Evolutionary conservation across 164 flowering plant species (phyloP).

Genomic region (Magnolia officinalis): DNA sequence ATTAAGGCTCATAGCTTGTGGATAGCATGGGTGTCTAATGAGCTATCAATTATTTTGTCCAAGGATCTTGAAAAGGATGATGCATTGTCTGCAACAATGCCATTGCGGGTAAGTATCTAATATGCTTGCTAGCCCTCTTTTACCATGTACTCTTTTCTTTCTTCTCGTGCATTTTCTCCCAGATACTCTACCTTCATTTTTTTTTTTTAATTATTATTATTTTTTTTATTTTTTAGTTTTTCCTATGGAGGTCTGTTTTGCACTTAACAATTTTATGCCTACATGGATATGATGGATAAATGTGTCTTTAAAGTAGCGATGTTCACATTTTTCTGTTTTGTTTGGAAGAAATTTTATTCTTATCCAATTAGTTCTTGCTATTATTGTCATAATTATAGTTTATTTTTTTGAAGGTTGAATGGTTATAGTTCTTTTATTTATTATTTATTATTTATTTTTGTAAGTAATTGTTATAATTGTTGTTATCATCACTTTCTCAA

Average conservation of each 20-base stretch:
- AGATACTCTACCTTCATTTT: neutral
- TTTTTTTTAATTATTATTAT: too few species aligned
- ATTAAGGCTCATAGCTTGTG: slow-evolving; percentile 79
- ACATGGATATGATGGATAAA: neutral
- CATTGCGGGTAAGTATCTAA: slow-evolving; percentile 57
- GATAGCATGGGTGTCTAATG: slow-evolving; percentile 84
- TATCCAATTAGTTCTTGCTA: too few species aligned
- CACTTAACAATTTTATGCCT: neutral
- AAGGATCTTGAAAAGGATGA: slow-evolving; percentile 66
- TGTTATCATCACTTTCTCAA: neutral
- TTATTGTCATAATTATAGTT: too few species aligned
- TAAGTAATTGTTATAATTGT: neutral
- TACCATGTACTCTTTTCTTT: neutral
- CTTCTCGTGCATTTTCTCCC: neutral
- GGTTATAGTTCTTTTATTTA: neutral
- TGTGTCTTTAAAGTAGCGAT: neutral
- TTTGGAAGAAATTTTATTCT: too few species aligned
- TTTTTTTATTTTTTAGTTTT: neutral
- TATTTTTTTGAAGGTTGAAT: too few species aligned
- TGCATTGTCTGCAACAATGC: slow-evolving; percentile 57
- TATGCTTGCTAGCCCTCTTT: slow-evolving; percentile 8
- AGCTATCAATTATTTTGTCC: slow-evolving; percentile 59
- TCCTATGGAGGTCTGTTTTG: neutral
- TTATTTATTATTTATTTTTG: neutral
- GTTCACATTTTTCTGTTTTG: too few species aligned